Percentiles rank a stretch among this genome's conserved stretches.
Evolutionary conservation across 768 basidiomycete species (phyloP).

Genomic region (Porphyrellus cyaneotinctus): DNA sequence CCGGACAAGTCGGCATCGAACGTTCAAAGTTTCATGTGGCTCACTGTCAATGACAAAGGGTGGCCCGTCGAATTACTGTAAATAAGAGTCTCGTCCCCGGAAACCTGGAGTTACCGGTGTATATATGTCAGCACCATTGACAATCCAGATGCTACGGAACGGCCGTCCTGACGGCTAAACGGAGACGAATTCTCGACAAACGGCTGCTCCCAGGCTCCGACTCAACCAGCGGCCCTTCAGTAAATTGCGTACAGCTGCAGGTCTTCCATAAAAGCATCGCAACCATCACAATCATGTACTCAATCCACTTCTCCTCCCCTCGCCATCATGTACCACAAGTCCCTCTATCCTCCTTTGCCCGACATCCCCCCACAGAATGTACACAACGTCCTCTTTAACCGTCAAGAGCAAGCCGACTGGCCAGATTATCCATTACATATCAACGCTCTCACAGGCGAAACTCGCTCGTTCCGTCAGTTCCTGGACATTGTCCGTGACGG

Average conservation of each 20-base stretch:
- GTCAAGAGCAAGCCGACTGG: conserved; percentile 52
- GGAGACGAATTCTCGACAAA: too few species aligned
- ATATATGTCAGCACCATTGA: neutral
- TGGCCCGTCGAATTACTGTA: too few species aligned
- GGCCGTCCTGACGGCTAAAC: too few species aligned
- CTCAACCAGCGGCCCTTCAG: too few species aligned
- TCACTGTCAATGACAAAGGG: neutral
- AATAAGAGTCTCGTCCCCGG: neutral
- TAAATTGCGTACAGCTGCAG: neutral
- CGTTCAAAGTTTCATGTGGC: neutral
- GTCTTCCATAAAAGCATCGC: conserved; percentile 5
- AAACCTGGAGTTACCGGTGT: neutral
- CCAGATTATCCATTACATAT: conserved; percentile 54
- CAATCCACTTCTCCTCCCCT: neutral
- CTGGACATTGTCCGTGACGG: conserved; percentile 47
- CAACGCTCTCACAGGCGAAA: conserved; percentile 49
- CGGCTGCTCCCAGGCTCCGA: too few species aligned
- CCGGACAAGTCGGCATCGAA: too few species aligned
- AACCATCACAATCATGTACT: neutral
- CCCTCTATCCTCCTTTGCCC: conserved; percentile 53
- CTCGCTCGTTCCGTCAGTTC: conserved; percentile 46
- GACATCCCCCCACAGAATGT: conserved; percentile 47
- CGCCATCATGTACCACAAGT: conserved; percentile 53
- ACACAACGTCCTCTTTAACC: conserved; percentile 50
- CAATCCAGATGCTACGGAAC: neutral